A percentile compares a stretch with the other conserved stretches of the same genome.
Conservation (phyloP, 2,329 filamentous ascomycete species). For the Fusarium pilosicola region DNA sequence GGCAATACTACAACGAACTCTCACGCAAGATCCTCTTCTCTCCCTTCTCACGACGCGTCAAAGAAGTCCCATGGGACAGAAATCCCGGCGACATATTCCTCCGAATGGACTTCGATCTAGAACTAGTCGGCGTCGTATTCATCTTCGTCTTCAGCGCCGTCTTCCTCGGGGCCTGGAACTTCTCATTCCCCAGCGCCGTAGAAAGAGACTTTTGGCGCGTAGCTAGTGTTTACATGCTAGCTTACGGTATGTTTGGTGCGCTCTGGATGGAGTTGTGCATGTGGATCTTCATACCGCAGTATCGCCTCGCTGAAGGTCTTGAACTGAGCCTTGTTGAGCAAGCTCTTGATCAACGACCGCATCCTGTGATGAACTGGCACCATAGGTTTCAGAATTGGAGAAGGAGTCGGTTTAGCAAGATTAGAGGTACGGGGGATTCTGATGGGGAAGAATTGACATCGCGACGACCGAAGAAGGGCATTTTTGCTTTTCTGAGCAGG, state of each 20-base stretch:
- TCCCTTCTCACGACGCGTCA: slow-evolving; percentile 10
- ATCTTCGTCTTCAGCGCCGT: slow-evolving; percentile 15
- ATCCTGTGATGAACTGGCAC: not conserved
- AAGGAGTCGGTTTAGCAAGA: not conserved
- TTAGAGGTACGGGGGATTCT: not conserved
- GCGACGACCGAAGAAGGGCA: not conserved
- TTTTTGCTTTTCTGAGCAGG: not conserved
- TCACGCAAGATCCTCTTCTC: slow-evolving; percentile 2
- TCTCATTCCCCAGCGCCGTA: not conserved
- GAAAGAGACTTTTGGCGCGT: slow-evolving; percentile 16
- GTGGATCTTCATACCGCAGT: slow-evolving; percentile 18
- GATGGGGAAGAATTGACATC: not conserved
- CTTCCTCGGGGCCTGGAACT: slow-evolving; percentile 15
- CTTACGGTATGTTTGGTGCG: not conserved
- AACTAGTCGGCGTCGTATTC: slow-evolving; percentile 15
- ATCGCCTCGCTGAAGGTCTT: not conserved
- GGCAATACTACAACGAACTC: slow-evolving; percentile 25
- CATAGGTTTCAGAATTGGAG: not conserved
- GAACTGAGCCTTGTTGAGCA: not conserved
- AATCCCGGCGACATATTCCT: slow-evolving; percentile 13
- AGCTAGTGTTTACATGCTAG: slow-evolving; percentile 17
- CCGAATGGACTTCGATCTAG: slow-evolving; percentile 18
- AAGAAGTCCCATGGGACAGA: slow-evolving; percentile 4
- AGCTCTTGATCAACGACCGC: not conserved
- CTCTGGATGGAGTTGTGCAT: slow-evolving; percentile 18